Conservation (phyloP, 805 yeast genomes). For the Starmera quercuum region DNA sequence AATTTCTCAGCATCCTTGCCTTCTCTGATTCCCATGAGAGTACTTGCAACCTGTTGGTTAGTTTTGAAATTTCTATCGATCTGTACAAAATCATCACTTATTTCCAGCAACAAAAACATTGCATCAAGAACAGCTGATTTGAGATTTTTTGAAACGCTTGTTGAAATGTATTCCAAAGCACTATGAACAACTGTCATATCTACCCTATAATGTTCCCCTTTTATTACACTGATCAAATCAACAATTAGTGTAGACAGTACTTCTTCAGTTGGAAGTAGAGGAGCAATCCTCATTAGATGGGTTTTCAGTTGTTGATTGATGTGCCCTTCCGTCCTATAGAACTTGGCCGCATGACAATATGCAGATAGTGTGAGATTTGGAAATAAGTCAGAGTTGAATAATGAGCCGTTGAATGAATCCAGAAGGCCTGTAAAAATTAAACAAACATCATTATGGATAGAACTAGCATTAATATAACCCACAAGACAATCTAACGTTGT, state of each 20-base stretch:
- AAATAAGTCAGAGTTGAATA: constrained; percentile 2
- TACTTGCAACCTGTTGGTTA: neutral
- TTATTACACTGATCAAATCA: neutral
- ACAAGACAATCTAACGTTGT: constrained; percentile 11
- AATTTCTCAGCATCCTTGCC: neutral
- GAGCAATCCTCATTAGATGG: neutral
- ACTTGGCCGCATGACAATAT: constrained; percentile 8
- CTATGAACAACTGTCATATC: constrained; percentile 2
- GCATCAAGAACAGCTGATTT: constrained; percentile 4
- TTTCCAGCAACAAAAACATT: constrained; percentile 10
- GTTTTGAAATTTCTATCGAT: neutral
- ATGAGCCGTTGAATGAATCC: constrained; percentile 4
- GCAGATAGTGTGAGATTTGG: constrained; percentile 15
- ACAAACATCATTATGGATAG: constrained; percentile 20
- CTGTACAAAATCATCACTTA: constrained; percentile 9
- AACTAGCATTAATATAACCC: constrained; percentile 11
- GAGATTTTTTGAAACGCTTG: constrained; percentile 1
- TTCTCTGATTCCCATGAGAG: neutral
- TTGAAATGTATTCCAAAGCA: constrained; percentile 6
- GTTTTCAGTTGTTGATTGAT: neutral
- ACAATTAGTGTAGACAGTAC: neutral
- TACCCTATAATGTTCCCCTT: neutral
- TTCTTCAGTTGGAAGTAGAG: neutral
- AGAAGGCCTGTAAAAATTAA: constrained; percentile 17
- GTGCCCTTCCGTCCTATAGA: neutral